A percentile compares a stretch with the other conserved stretches of the same genome.
These are phyloP conservation scores for Claviceps sp. DNA, from an alignment of 2,329 filamentous ascomycete genomes.

Conservation along the genomic window DNA sequence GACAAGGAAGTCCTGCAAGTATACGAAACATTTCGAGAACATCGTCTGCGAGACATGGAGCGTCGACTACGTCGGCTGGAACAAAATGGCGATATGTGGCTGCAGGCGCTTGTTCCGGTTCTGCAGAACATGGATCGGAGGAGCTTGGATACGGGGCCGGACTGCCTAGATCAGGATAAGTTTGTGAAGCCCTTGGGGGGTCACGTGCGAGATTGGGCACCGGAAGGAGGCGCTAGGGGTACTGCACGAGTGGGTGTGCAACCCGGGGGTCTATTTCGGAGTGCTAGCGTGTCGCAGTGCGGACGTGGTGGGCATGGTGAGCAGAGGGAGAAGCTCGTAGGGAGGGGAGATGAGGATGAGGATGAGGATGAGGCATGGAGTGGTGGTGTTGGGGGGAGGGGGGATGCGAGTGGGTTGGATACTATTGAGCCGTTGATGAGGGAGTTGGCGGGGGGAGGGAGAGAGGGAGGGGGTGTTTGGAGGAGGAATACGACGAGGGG, in stretches of 20 bases:
- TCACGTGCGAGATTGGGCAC: slow-evolving; percentile 16
- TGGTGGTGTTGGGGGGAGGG: slow-evolving; percentile 15
- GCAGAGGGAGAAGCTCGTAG: too few species aligned
- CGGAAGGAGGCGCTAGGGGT: slow-evolving; percentile 18
- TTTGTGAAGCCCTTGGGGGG: slow-evolving; percentile 2
- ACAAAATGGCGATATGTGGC: slow-evolving; percentile 31
- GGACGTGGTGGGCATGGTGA: slow-evolving; percentile 4
- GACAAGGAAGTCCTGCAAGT: slow-evolving; percentile 23
- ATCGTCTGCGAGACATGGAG: slow-evolving; percentile 33
- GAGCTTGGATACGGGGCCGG: slow-evolving; percentile 15
- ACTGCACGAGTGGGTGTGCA: not conserved
- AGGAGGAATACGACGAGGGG: slow-evolving; percentile 29
- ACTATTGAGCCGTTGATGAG: slow-evolving; percentile 31
- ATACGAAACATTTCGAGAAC: slow-evolving; percentile 28
- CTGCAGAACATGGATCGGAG: slow-evolving; percentile 29
- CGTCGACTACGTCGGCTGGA: slow-evolving; percentile 32
- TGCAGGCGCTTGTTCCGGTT: slow-evolving; percentile 30
- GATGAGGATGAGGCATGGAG: slow-evolving; percentile 10
- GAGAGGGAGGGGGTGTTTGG: slow-evolving; percentile 5
- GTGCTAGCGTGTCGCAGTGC: slow-evolving; percentile 16
- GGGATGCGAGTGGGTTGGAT: slow-evolving; percentile 13
- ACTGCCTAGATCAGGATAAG: not conserved
- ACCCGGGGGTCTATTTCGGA: slow-evolving; percentile 9
- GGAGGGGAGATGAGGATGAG: slow-evolving; percentile 1
- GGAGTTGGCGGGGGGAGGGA: slow-evolving; percentile 21